Base-by-base conservation (phyloP, 1,284 basidiomycete genomes). In the Mycena citricolor region DNA sequence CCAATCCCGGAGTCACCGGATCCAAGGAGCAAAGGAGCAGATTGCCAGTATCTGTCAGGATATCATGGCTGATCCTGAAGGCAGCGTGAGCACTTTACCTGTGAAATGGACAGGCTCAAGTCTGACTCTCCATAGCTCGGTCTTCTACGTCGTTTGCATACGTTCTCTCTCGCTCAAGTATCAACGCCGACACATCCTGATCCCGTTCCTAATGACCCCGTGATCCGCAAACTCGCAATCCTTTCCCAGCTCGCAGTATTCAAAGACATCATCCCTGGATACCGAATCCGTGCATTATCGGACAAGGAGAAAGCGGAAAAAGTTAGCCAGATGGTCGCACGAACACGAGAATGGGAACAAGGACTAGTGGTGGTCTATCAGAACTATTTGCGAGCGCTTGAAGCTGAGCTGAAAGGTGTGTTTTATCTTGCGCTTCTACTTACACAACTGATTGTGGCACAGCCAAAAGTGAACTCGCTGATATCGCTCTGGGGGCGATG, bases 321-420 rank as follows among this genome's bases (percentile, higher is more conserved):
- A 64, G 94, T 98, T 45, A 86, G 91, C 61, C 95, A 99, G 66
- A 85, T 94, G 67, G 92, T 99, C 4, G 79, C 87, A 14, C 77
- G 85, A 22, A 85, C 91, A 52, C 80, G 97, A 56, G 97, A 99
- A 61, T 99, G 88, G 77, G 97, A 99, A 64, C 93, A 98, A 64
- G 88, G 94, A n/a, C 75, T 99, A 38, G 88, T 99, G 16, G 69
- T 74, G 39, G 82, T 87, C 29, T 99, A 99, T 67, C 93, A 97
- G 64, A 73, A 76, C 11, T 99, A 91, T 66, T 76, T 99, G 50
- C 87, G 87, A 50, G 69, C 79, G 33, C 79, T 98, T 40, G 95
- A 98, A 67, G 65, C 69, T 22, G 93, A 97, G 66, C 67, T 95
- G 55, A 91, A 94, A 81, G 78, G 90, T 94, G 54, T 57, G 74